Base-by-base conservation (phyloP, 2,329 filamentous ascomycete species). In the Gyromitra esculenta region DNA sequence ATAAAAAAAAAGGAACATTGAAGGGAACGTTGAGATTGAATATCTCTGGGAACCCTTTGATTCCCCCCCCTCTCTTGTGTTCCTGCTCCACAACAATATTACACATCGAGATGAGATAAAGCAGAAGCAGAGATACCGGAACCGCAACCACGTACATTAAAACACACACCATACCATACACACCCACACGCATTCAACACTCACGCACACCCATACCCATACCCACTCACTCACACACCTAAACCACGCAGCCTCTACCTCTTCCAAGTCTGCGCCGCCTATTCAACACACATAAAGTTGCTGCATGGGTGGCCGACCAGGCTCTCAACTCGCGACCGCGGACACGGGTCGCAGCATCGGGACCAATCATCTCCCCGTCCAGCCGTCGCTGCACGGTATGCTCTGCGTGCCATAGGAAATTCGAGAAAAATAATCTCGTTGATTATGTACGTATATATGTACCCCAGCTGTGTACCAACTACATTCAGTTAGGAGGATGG, bases 71-170 rank as follows among this genome's bases (percentile, higher is more conserved):
- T 31, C 25, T 31, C 72, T 57, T 75, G 72, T 75, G 65, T 50
- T 64, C 65, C 71, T 74, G 54, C 70, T 70, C 72, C 72, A 75
- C 65, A 74, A 35, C 64, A 69, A 41, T 74, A 74, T 74, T 69
- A 68, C 57, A 45, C 63, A 74, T 74, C 75, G 65, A 77, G 75
- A 77, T 77, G 70, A 69, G 75, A 77, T 77, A 77, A 69, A 73
- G 60, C 52, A 60, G 62, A 43, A 13, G 18, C 25, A 57, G 21
- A 68, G 63, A 60, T 67, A 73, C 67, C 43, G 59, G 45, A 70
- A 59, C 54, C 15, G 48, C 68, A 71, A 63, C 59, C 57, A 64
- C 72, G 45, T 57, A 73, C 68, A 73, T 67, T 41, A 50, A 54
- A 39, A 63, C 18, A 50, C 21, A 59, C 71, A 59, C 43, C 35